Percentiles rank a stretch among this genome's conserved stretches.
Evolutionary conservation across 768 basidiomycete genomes (phyloP).

Genomic region (Lactarius akahatsu): DNA sequence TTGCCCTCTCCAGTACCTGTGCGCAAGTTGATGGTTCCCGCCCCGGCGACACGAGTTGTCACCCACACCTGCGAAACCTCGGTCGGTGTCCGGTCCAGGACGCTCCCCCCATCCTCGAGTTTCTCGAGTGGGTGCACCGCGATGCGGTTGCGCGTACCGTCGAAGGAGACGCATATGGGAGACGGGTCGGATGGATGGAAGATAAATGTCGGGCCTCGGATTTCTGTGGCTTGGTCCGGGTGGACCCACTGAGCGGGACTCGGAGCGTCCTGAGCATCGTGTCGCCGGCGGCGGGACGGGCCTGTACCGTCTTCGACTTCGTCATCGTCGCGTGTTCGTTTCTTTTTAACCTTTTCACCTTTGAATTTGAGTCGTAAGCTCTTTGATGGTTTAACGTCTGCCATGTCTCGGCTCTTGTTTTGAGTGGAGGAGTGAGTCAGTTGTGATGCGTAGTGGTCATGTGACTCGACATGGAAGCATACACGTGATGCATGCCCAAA

Average conservation of each 20-base stretch:
- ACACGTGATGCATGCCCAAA: conserved; percentile 29
- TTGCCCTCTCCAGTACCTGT: conserved; percentile 87
- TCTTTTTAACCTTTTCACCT: conserved; percentile 83
- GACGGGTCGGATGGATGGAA: conserved; percentile 78
- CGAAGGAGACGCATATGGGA: conserved; percentile 75
- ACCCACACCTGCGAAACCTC: conserved; percentile 94
- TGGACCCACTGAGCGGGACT: conserved; percentile 78
- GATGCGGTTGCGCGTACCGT: conserved; percentile 70
- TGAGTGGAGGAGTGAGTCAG: conserved; percentile 30
- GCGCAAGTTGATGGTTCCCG: conserved; percentile 80
- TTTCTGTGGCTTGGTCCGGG: conserved; percentile 66
- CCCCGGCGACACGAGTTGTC: conserved; percentile 79
- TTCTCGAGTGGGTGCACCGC: conserved; percentile 65
- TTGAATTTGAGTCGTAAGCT: conserved; percentile 75
- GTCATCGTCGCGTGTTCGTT: conserved; percentile 61
- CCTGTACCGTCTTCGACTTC: conserved; percentile 47
- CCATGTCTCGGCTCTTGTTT: conserved; percentile 37
- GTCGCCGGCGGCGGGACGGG: conserved; percentile 45
- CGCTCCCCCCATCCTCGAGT: conserved; percentile 48
- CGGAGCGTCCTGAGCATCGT: conserved; percentile 57
- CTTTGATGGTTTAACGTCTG: conserved; percentile 21
- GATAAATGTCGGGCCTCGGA: conserved; percentile 87
- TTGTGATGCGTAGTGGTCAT: conserved; percentile 18
- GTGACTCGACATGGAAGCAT: background rate
- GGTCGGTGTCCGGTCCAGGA: conserved; percentile 68